Base-by-base conservation (phyloP, 352 stramenopile genomes). In the Pythium grandisporangium region DNA sequence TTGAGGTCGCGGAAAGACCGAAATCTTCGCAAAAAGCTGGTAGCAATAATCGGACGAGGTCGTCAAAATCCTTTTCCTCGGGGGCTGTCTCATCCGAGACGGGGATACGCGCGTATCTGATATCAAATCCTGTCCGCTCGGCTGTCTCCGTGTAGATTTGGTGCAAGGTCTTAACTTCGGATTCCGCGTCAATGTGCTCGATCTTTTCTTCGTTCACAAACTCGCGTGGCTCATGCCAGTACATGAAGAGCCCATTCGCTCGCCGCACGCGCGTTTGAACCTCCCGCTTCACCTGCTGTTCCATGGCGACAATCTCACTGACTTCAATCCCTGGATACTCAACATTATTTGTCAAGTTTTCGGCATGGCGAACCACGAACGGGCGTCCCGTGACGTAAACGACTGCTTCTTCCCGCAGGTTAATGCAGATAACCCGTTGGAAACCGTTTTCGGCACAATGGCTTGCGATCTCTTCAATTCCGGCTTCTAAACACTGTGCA, bases 1-100 rank as follows among this genome's bases (percentile, higher is more conserved):
- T 16, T 33, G 45, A 23, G 7, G 22, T 32, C 1, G 21, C 40
- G 1, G 39, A n/a, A 4, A 84, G 48, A 5, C 58, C 55, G 5
- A 89, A 42, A 30, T 93, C 79, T 14, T 70, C 55, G 29, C 64
- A 63, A 44, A 86, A 90, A 19, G 64, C 67, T 30, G 80, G 80
- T 6, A 76, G 45, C 2, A 91, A 37, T 14, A 93, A 45, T 0
- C 80, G 73, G 21, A 93, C 69, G 57, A 96, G 70, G 21, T 95
- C 80, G 51, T 96, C 84, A 22, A 94, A 63, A 33, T 95, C 83
- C 29, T 93, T 94, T 33, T 93, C 82, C 40, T 95, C 83, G 0
- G 84, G 85, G 1, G 85, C 85, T 12, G 83, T 92, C 47, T 96
- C 85, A 46, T 96, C 85, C 10, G 85, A 93, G 6, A 96, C 80